Percentiles rank a stretch among this genome's conserved stretches.
Conservation (phyloP, 2,329 filamentous ascomycete species). For the Trichoderma lentiforme region DNA sequence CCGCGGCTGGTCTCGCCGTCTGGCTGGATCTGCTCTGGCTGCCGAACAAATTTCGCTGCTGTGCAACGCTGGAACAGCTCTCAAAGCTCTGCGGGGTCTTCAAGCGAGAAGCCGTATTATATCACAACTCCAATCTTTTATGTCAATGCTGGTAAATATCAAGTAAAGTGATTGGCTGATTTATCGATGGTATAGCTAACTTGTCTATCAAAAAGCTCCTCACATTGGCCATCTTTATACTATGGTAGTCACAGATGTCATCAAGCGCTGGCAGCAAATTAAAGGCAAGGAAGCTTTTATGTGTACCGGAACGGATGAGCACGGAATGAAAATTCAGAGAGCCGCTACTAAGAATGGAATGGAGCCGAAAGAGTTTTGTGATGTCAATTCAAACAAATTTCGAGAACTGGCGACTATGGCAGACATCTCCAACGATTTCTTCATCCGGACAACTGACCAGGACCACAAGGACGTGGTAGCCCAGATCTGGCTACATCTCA, state of each 20-base stretch:
- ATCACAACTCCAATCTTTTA: conserved; percentile 98
- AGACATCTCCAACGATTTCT: conserved; percentile 74
- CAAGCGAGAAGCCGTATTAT: conserved; percentile 75
- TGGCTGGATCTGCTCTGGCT: conserved; percentile 31
- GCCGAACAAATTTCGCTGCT: conserved; percentile 24
- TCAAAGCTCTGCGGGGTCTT: conserved; percentile 22
- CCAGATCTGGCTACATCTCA: conserved; percentile 81
- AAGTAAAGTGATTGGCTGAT: not conserved
- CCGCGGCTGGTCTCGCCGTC: conserved; percentile 21
- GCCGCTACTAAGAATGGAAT: conserved; percentile 70
- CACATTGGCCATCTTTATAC: conserved; percentile 94
- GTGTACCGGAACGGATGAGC: conserved; percentile 92
- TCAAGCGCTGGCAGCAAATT: conserved; percentile 87
- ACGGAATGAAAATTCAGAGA: conserved; percentile 95
- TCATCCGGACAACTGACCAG: conserved; percentile 85
- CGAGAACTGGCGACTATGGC: conserved; percentile 67
- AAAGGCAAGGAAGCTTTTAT: conserved; percentile 69
- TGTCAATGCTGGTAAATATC: conserved; percentile 77
- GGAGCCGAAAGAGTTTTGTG: conserved; percentile 81
- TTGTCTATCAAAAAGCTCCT: conserved; percentile 56
- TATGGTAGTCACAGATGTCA: conserved; percentile 83
- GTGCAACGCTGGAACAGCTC: conserved; percentile 34
- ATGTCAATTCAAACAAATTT: conserved; percentile 78
- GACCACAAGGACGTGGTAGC: conserved; percentile 81
- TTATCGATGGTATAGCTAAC: not conserved